A percentile compares a stretch with the other conserved stretches of the same genome.
Conservation (phyloP, 345 rosid species). For the Passiflora organensis region DNA sequence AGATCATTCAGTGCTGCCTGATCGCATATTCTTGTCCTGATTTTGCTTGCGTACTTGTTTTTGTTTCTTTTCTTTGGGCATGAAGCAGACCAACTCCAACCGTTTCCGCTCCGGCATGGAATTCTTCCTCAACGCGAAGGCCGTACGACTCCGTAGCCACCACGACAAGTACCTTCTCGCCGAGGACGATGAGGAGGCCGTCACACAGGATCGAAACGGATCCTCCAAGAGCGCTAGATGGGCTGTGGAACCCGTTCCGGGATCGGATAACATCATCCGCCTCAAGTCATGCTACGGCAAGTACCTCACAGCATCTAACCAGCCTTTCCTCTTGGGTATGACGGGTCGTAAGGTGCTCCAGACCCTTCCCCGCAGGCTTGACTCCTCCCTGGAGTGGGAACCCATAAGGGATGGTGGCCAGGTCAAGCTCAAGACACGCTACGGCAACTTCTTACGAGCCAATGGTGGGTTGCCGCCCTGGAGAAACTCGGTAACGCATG, state of each 20-base stretch:
- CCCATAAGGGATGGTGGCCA: constrained; percentile 37
- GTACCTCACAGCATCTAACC: constrained; percentile 31
- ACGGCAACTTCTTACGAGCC: constrained; percentile 42
- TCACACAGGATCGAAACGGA: constrained; percentile 27
- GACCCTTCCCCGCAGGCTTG: constrained; percentile 29
- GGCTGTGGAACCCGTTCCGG: constrained; percentile 18
- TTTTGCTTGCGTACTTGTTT: too few species aligned
- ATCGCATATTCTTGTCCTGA: too few species aligned
- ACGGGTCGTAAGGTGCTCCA: constrained; percentile 31
- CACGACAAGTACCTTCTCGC: constrained; percentile 32
- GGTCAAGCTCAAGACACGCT: constrained; percentile 37
- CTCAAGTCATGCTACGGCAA: constrained; percentile 27
- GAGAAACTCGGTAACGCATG: constrained; percentile 49
- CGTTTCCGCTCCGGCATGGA: constrained; percentile 21
- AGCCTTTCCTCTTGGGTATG: constrained; percentile 31
- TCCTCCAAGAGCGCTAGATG: constrained; percentile 27
- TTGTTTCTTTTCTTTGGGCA: background rate
- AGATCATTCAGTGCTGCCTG: too few species aligned
- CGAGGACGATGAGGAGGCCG: constrained; percentile 24
- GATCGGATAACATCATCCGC: constrained; percentile 17
- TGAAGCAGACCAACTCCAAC: constrained; percentile 1
- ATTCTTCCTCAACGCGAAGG: constrained; percentile 22
- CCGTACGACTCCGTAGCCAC: constrained; percentile 31
- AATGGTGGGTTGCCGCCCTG: constrained; percentile 52
- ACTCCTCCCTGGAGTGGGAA: constrained; percentile 76